These are phyloP conservation scores for Hanseniaspora uvarum DNA, from an alignment of 1,139 yeast species.

Conservation along the genomic window DNA sequence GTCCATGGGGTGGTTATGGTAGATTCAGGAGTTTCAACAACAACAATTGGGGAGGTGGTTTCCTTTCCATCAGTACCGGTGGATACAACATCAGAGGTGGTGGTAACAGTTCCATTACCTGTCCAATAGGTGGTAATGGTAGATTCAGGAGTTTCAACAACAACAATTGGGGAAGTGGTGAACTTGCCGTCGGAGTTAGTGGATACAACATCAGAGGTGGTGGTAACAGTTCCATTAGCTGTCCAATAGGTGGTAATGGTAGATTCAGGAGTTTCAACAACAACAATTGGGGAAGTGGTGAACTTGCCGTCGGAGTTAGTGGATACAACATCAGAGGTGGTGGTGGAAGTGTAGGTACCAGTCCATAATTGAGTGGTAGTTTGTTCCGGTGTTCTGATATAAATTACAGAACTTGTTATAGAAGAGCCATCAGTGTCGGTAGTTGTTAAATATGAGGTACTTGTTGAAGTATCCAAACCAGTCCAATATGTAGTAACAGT, in stretches of 20 bases:
- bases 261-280: constrained; percentile 8
- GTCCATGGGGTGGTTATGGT: background rate
- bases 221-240: background rate
- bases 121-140: constrained; percentile 5
- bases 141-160: constrained; percentile 14
- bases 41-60: background rate
- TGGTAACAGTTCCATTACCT: background rate
- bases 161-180: too few species aligned
- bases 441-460: constrained; percentile 1
- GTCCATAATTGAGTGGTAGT: background rate
- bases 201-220: background rate
- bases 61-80: background rate
- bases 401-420: background rate
- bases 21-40: background rate
- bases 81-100: background rate
- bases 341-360: too few species aligned
- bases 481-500: constrained; percentile 6
- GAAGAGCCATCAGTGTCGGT: constrained; percentile 6
- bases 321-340: constrained; percentile 2
- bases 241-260: background rate
- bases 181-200: background rate
- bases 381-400: constrained; percentile 17
- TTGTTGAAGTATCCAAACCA: constrained; percentile 9
- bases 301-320: constrained; percentile 4
- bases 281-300: background rate